phyloP scores from a whole-genome alignment of 2,329 filamentous ascomycete genomes.

The Podosphaera fusca region DNA sequence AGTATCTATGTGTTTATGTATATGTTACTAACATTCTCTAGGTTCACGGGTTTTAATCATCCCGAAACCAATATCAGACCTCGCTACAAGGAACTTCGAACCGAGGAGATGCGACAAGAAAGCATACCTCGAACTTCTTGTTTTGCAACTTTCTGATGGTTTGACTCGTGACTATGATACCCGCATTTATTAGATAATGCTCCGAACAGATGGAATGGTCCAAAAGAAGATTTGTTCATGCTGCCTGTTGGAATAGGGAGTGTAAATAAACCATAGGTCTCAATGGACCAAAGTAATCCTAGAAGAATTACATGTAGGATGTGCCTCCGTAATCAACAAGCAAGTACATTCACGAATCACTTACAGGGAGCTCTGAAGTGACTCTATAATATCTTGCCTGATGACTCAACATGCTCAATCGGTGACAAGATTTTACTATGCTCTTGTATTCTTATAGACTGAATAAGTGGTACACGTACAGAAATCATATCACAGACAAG shows the following conservation, averaged over 20 bases:
- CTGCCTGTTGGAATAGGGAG: conserved; percentile 5
- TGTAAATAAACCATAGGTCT: not conserved
- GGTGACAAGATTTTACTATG: no score
- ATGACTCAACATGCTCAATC: no score
- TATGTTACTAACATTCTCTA: conserved; percentile 7
- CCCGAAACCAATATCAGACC: conserved; percentile 17
- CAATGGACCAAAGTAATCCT: not conserved
- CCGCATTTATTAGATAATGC: conserved; percentile 16
- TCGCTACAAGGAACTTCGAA: conserved; percentile 10
- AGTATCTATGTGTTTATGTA: not conserved
- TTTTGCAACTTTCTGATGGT: conserved; percentile 6
- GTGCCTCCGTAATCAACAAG: not conserved
- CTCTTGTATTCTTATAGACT: not conserved
- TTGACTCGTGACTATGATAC: conserved; percentile 15
- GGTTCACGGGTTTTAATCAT: conserved; percentile 40
- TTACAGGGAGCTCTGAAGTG: not conserved
- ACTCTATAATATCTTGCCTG: no score
- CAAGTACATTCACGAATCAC: not conserved
- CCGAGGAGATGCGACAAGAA: not conserved
- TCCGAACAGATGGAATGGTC: not conserved
- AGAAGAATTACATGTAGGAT: conserved; percentile 2
- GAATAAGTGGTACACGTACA: not conserved
- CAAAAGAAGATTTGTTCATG: conserved; percentile 6
- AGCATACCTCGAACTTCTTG: not conserved
- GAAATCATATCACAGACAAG: no score